Conservation (phyloP, 1,139 yeast species). For the Zygosaccharomyces sapae region DNA sequence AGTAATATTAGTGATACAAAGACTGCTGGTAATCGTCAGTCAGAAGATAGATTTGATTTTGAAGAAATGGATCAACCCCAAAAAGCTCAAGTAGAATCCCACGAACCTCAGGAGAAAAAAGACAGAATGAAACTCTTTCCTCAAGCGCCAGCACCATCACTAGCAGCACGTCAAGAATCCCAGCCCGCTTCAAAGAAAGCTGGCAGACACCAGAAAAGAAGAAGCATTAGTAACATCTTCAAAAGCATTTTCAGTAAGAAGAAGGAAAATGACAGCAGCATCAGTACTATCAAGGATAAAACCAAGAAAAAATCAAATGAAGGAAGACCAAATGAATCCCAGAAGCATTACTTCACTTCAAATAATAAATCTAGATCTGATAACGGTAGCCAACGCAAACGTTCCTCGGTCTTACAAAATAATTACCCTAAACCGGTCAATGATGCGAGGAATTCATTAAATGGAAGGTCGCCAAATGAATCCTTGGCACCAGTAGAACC, state of each 20-base stretch:
- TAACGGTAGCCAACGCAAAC: neutral
- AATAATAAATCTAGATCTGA: neutral
- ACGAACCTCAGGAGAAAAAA: neutral
- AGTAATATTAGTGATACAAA: slow-evolving; percentile 30
- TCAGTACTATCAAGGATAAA: neutral
- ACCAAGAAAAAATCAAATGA: slow-evolving; percentile 1
- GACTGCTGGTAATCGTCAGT: slow-evolving; percentile 8
- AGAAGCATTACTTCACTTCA: neutral
- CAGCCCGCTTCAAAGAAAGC: slow-evolving; percentile 1
- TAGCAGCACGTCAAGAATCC: neutral
- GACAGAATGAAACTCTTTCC: neutral
- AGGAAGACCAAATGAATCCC: neutral
- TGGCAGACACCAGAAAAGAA: slow-evolving; percentile 13
- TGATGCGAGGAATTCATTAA: neutral
- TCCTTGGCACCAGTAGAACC: neutral
- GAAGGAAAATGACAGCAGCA: slow-evolving; percentile 1
- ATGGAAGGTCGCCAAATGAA: neutral
- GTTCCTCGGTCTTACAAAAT: slow-evolving; percentile 8
- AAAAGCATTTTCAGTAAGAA: slow-evolving; percentile 22
- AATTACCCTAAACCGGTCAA: slow-evolving; percentile 1
- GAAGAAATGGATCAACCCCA: neutral
- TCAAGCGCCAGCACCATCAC: neutral
- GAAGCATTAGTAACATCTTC: slow-evolving; percentile 18
- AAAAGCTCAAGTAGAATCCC: neutral
- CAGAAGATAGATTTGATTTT: neutral